phyloP scores from a whole-genome alignment of 208 protist genomes.

The Trypanosoma mega region DNA sequence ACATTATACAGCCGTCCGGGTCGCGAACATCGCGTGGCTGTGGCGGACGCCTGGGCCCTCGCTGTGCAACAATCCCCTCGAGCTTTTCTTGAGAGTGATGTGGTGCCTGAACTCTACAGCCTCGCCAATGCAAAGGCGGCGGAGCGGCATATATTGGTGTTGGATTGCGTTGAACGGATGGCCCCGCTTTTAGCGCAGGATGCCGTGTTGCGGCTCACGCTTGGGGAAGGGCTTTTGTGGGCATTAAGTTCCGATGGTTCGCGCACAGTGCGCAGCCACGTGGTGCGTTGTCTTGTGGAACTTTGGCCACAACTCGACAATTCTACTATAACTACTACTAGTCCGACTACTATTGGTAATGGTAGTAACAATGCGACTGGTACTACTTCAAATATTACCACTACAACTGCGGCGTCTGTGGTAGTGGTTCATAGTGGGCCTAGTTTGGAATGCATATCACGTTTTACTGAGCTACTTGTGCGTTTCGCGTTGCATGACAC shows the following conservation, averaged over 20 bases:
- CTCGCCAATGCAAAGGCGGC: conserved; percentile 47
- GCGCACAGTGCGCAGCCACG: conserved; percentile 45
- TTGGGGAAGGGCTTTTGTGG: conserved; percentile 55
- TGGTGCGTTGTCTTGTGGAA: conserved; percentile 47
- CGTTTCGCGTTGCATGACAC: conserved; percentile 48
- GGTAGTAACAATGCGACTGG: not conserved
- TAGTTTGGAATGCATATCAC: conserved; percentile 1
- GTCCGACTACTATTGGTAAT: not conserved
- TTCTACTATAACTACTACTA: too few relatives aligned
- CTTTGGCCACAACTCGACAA: conserved; percentile 53
- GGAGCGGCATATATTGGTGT: conserved; percentile 54
- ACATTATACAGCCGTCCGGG: conserved; percentile 56
- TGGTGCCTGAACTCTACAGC: conserved; percentile 65
- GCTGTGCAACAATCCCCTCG: conserved; percentile 28
- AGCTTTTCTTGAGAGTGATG: conserved; percentile 48
- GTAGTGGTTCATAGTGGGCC: not conserved
- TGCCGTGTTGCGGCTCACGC: conserved; percentile 36
- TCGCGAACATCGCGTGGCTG: conserved; percentile 31
- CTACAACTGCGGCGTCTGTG: too few relatives aligned
- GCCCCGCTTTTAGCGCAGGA: conserved; percentile 32
- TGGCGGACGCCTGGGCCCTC: conserved; percentile 52
- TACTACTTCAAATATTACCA: too few relatives aligned
- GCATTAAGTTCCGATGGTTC: conserved; percentile 70
- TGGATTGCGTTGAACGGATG: conserved; percentile 50
- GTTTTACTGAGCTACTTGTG: conserved; percentile 46